Evolutionary conservation across 208 protist genomes (phyloP).

Genomic region (Trypanosoma cruzi): DNA sequence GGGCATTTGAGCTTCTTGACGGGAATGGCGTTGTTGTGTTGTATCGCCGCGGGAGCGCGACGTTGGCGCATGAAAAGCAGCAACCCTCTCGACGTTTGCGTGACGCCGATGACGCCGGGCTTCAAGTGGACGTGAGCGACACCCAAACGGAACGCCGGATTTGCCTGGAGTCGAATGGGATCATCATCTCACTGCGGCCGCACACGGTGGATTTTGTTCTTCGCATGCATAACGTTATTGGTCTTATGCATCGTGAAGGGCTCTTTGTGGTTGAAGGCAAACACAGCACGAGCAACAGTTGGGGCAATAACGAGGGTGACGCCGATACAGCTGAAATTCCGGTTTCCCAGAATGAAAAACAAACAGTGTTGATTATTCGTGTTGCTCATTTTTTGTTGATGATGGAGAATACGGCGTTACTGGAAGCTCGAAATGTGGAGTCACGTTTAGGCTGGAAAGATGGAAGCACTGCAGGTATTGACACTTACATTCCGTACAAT

Average conservation of each 20-base stretch:
- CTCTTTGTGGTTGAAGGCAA: not conserved
- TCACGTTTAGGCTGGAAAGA: conserved; percentile 9
- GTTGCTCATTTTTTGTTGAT: conserved; percentile 10
- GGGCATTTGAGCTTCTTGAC: conserved; percentile 29
- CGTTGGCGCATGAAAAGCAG: not conserved
- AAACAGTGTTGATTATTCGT: conserved; percentile 12
- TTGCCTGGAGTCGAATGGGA: conserved; percentile 15
- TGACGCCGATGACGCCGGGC: not conserved
- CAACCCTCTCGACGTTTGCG: not conserved
- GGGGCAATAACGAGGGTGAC: not conserved
- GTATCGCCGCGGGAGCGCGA: not conserved
- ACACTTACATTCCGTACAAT: conserved; percentile 16
- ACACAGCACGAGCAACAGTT: not conserved
- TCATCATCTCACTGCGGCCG: conserved; percentile 19
- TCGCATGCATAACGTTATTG: conserved; percentile 29
- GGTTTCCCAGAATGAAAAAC: not conserved
- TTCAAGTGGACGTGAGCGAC: conserved; percentile 17
- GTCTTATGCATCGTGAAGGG: conserved; percentile 9
- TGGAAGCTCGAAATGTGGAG: conserved; percentile 25
- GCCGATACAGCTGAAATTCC: not conserved
- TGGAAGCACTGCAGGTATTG: not conserved
- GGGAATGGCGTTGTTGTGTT: conserved; percentile 18
- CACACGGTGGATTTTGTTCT: conserved; percentile 30
- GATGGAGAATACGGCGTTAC: conserved; percentile 21
- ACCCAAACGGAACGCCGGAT: conserved; percentile 10